Percentiles rank a stretch among this genome's conserved stretches.
Conservation (phyloP, 495 filamentous ascomycete genomes). For the Aspergillus heteromorphus region DNA sequence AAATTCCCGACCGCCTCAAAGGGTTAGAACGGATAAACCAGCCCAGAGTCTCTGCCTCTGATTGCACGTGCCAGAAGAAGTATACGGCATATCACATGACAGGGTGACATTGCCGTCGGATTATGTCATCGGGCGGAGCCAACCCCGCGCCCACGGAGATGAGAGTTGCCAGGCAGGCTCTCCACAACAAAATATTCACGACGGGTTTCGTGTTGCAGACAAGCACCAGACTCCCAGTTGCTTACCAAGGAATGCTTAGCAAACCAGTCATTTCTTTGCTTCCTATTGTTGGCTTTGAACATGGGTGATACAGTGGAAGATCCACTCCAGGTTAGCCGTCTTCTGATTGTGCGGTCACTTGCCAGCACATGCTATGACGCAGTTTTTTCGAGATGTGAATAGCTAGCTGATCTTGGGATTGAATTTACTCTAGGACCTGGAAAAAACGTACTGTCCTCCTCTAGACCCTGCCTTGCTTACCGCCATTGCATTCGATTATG, state of each 20-base stretch:
- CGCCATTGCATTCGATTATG: constrained; percentile 63
- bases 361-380: background rate
- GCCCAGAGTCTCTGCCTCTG: no score
- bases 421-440: constrained; percentile 28
- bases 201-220: background rate
- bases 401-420: background rate
- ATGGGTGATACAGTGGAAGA: constrained; percentile 22
- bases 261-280: constrained; percentile 9
- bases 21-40: no score
- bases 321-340: constrained; percentile 14
- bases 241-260: constrained; percentile 20
- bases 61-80: no score
- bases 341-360: background rate
- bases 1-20: no score
- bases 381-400: background rate
- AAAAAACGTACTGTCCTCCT: constrained; percentile 54
- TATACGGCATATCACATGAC: no score
- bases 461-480: constrained; percentile 59
- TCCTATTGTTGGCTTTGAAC: constrained; percentile 14
- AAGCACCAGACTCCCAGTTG: background rate
- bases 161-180: background rate
- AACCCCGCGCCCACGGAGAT: background rate
- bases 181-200: background rate
- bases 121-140: background rate
- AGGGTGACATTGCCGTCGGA: background rate